Conservation (phyloP, 805 yeast species). For the Myxozyma vanderwaltii region DNA sequence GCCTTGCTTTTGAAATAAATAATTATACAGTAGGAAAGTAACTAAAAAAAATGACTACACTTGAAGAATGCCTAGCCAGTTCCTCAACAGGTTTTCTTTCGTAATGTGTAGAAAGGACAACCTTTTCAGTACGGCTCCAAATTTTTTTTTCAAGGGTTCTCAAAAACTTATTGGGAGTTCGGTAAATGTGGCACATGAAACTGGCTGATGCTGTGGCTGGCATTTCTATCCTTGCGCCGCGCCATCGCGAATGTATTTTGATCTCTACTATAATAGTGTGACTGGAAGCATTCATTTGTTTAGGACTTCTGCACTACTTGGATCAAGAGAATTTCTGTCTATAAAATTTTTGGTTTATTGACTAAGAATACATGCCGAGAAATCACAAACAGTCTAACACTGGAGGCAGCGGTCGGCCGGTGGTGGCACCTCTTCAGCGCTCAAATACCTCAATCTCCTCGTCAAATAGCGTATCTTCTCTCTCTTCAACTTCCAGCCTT, state of each 20-base stretch:
- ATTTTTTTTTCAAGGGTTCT: not conserved
- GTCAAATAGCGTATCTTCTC: not conserved
- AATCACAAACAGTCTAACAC: constrained; percentile 1
- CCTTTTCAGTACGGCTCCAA: too few species aligned
- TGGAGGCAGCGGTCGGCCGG: constrained; percentile 9
- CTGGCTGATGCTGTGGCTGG: not conserved
- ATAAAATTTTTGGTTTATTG: too few species aligned
- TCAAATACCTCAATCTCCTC: constrained; percentile 6
- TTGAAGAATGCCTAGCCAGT: too few species aligned
- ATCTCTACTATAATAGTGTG: too few species aligned
- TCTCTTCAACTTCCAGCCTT: not conserved
- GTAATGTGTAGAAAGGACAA: too few species aligned
- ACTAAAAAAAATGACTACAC: too few species aligned
- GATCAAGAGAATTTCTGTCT: too few species aligned
- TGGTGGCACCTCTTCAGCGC: constrained; percentile 10
- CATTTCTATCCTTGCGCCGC: not conserved
- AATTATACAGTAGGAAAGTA: too few species aligned
- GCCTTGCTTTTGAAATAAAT: not conserved
- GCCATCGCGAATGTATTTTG: too few species aligned
- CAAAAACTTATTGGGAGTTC: not conserved
- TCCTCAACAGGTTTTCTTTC: not conserved
- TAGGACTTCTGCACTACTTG: too few species aligned
- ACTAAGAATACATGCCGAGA: not conserved
- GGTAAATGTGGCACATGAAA: not conserved
- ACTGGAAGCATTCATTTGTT: too few species aligned